Evolutionary conservation across 2,329 filamentous ascomycete genomes (phyloP).

Genomic region (Fusarium continuum): DNA sequence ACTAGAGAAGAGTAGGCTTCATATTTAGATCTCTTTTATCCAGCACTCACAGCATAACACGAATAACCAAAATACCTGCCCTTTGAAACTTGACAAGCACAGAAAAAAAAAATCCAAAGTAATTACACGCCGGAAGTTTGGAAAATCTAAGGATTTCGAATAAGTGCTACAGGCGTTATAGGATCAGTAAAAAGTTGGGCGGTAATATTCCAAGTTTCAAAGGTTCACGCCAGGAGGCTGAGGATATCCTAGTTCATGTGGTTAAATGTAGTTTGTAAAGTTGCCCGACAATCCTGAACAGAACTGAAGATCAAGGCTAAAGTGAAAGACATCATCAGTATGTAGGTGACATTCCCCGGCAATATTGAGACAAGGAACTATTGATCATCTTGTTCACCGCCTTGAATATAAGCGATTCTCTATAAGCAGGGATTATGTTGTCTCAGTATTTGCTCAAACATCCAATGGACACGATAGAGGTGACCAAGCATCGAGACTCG

Average conservation of each 20-base stretch:
- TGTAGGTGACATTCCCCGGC: not conserved
- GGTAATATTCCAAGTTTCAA: constrained; percentile 1
- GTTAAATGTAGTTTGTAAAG: not conserved
- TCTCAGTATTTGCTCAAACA: constrained; percentile 10
- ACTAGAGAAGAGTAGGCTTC: not conserved
- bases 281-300: not conserved
- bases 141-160: not conserved
- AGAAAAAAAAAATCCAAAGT: not conserved
- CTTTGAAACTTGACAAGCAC: not conserved
- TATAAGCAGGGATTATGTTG: constrained; percentile 13
- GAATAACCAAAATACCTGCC: not conserved
- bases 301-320: not conserved
- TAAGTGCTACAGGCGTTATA: not conserved
- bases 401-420: not conserved
- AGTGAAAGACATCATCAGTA: not conserved
- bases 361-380: constrained; percentile 5
- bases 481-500: constrained; percentile 1
- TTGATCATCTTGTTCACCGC: constrained; percentile 18
- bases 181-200: constrained; percentile 5
- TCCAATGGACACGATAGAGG: not conserved
- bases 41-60: not conserved
- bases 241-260: not conserved
- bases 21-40: not conserved
- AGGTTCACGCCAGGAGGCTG: constrained; percentile 16
- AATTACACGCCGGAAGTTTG: not conserved